These are phyloP conservation scores for Apophysomyces trapeziformis DNA, from an alignment of 371 early-diverging fungal species.

Conservation along the genomic window DNA sequence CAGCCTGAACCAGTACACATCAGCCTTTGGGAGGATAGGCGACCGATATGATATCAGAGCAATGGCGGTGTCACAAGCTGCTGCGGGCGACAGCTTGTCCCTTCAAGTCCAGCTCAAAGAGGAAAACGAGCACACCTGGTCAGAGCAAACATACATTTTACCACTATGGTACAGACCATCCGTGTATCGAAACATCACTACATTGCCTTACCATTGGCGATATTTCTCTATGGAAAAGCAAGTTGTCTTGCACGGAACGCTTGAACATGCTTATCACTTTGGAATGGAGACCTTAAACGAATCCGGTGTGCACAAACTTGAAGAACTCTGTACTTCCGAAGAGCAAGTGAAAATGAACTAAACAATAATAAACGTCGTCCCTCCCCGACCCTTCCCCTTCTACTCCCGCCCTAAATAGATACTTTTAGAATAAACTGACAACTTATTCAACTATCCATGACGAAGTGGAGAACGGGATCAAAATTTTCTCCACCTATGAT, in stretches of 20 bases:
- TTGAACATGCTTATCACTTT: constrained; percentile 12
- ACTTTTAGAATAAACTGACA: not conserved
- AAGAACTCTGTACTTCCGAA: not conserved
- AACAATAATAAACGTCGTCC: not conserved
- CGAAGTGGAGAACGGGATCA: not conserved
- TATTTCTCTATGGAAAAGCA: not conserved
- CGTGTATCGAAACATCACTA: constrained; percentile 1
- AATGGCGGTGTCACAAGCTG: constrained; percentile 1
- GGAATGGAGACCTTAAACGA: not conserved
- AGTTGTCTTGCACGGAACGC: constrained; percentile 11
- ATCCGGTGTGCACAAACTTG: not conserved
- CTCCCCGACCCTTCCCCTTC: not conserved
- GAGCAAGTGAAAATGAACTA: not conserved
- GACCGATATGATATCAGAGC: constrained; percentile 16
- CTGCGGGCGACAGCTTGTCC: not conserved
- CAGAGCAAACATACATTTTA: constrained; percentile 12
- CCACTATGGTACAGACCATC: constrained; percentile 38
- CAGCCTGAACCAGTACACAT: not conserved
- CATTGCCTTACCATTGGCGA: not conserved
- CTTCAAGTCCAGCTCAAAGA: constrained; percentile 9
- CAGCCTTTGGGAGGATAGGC: constrained; percentile 20
- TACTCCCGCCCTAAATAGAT: not conserved
- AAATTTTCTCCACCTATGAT: not conserved
- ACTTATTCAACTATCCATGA: not conserved
- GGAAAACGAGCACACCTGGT: not conserved